These are phyloP conservation scores for Chlorella sp. DNA, from an alignment of 139 green algal genomes.

Conservation along the genomic window DNA sequence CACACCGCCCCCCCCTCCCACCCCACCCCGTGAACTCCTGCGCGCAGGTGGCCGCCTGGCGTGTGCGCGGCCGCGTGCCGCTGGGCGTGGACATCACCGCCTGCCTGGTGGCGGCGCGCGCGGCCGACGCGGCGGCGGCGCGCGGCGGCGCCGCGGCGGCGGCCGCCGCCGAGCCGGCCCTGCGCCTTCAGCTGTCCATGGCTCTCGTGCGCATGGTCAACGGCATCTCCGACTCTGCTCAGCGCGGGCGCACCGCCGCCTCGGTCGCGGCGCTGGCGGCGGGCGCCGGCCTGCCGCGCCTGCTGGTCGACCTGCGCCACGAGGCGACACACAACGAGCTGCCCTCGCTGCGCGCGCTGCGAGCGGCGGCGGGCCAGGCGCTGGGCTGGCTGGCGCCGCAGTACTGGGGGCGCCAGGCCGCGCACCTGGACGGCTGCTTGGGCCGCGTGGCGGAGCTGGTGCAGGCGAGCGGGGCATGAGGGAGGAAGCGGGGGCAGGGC, in stretches of 20 bases:
- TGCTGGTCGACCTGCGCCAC: slow-evolving; percentile 80
- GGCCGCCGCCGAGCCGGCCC: slow-evolving; percentile 8
- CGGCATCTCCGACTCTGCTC: slow-evolving; percentile 75
- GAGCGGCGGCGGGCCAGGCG: slow-evolving; percentile 55
- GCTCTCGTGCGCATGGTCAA: slow-evolving; percentile 77
- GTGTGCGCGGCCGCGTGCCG: slow-evolving; percentile 62
- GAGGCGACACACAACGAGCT: slow-evolving; percentile 86
- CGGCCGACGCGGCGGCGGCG: background rate
- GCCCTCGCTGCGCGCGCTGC: slow-evolving; percentile 66
- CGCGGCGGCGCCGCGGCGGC: background rate
- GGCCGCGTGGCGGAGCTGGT: slow-evolving; percentile 31
- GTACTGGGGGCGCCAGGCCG: slow-evolving; percentile 73
- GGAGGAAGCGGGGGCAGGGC: background rate
- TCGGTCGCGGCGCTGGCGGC: slow-evolving; percentile 68
- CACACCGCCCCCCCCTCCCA: background rate
- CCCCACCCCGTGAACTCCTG: background rate
- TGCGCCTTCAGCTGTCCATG: slow-evolving; percentile 62
- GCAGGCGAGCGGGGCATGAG: slow-evolving; percentile 1
- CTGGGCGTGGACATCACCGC: slow-evolving; percentile 70
- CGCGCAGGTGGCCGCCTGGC: slow-evolving; percentile 62
- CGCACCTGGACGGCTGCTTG: slow-evolving; percentile 33
- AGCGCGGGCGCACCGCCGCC: slow-evolving; percentile 67
- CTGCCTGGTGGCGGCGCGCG: slow-evolving; percentile 50
- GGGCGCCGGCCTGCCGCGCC: slow-evolving; percentile 64
- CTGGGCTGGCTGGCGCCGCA: slow-evolving; percentile 67